Evolutionary conservation across 768 basidiomycete genomes (phyloP), one percentile per base, ranked within the genome.

Genomic region (Pleurotus salmoneostramineus): DNA sequence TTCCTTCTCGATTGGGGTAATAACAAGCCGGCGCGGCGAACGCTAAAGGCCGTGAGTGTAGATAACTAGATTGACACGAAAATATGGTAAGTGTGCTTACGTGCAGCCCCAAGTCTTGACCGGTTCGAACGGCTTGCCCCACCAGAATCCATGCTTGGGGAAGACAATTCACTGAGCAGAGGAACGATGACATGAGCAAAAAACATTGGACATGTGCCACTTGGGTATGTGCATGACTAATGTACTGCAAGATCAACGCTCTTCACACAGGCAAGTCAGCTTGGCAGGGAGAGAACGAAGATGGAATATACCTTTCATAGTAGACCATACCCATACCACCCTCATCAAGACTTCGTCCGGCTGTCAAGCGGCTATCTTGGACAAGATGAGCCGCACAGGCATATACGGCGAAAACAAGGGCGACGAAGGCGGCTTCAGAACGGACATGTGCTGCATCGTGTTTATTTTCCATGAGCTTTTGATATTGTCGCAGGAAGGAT

Each of bases 131-230:
- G 21, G 91, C 94, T 69, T 95, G 94, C 44, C 94, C 94, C 56
- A 94, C 83, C 58, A 95, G 79, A 61, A 95, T 83, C 94, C 94
- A 96, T 33, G 93, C 92, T 72, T 95, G 94, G 2, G 94, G 94
- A 52, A 96, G 82, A 67, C 93, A 94, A 66, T 96, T 96, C 64
- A 95, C 81, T 56, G 93, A 93, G 68, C 93, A 95, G 59, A 96
- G 77, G 75, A 94, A 95, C 1, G 93, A 89, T 52, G 93, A 88
- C 81, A 95, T 83, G 56, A 96, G 79, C 61, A 92, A 83, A 68
- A 95, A 88, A 71, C 90, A 90, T 75, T 95, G 94, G 33, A 95
- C 93, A 70, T 95, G 94, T 35, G 86, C 82, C 51, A 90, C 77
- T 69, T 94, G 89, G 42, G 86, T 91, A 56, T 87, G 90, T 45